Conservation (phyloP, 768 basidiomycete genomes). For the Boletus vermiculosoides region DNA sequence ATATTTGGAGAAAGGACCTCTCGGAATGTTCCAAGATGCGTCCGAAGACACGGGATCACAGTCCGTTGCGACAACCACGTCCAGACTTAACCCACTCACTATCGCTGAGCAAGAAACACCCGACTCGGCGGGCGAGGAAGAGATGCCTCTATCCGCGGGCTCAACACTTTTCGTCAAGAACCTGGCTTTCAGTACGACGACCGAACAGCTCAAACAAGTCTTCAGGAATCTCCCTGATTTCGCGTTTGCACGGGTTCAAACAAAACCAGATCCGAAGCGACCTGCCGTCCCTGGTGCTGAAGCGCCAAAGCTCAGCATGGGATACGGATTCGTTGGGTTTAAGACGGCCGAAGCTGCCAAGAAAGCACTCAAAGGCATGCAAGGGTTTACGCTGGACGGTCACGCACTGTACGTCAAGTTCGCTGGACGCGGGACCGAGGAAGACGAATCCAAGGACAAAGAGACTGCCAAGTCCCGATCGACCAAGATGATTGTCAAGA, state of each 20-base stretch:
- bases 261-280: constrained; percentile 82
- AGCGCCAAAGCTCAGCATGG: constrained; percentile 77
- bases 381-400: constrained; percentile 84
- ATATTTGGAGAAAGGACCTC: constrained; percentile 91
- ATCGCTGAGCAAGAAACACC: constrained; percentile 43
- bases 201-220: constrained; percentile 63
- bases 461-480: constrained; percentile 55
- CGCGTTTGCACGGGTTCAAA: constrained; percentile 86
- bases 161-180: constrained; percentile 95
- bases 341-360: constrained; percentile 68
- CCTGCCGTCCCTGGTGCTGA: constrained; percentile 34
- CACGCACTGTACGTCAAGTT: constrained; percentile 83
- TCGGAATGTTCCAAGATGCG: constrained; percentile 69
- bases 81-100: constrained; percentile 35
- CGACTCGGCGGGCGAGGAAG: constrained; percentile 37
- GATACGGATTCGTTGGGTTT: constrained; percentile 96
- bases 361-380: constrained; percentile 71
- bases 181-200: constrained; percentile 86
- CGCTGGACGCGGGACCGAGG: constrained; percentile 75
- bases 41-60: constrained; percentile 27
- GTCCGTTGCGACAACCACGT: constrained; percentile 10
- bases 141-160: constrained; percentile 53
- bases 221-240: constrained; percentile 79
- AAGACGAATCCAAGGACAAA: constrained; percentile 45
- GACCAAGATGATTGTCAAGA: constrained; percentile 98